Conservation (phyloP, 225 moss, liverwort and hornwort species). For the Physcomitrium patens region DNA sequence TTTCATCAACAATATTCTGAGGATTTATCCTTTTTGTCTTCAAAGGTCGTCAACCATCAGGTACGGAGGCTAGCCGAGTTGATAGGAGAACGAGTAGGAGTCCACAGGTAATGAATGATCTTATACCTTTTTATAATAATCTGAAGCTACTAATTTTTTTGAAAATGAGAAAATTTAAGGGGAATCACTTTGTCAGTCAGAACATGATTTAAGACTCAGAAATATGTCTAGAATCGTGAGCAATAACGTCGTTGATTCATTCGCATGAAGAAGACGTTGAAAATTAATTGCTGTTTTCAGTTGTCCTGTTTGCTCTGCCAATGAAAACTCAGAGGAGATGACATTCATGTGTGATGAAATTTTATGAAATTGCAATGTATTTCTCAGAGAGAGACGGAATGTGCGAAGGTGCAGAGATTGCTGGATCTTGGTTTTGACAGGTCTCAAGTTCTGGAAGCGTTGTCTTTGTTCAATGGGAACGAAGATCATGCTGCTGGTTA, state of each 20-base stretch:
- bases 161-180: not conserved
- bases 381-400: not conserved
- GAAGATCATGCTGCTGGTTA: constrained; percentile 37
- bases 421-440: constrained; percentile 36
- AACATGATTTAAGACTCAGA: not conserved
- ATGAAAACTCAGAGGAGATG: not conserved
- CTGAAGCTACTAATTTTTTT: not conserved
- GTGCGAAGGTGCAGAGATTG: constrained; percentile 44
- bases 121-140: not conserved
- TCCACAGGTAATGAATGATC: constrained; percentile 8
- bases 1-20: not conserved
- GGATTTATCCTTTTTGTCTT: not conserved
- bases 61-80: not conserved
- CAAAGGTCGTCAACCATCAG: constrained; percentile 10
- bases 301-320: not conserved
- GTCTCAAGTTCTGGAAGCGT: constrained; percentile 34
- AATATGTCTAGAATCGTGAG: not conserved
- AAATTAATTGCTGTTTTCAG: not conserved
- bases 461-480: constrained; percentile 37
- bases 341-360: not conserved
- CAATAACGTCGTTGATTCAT: not conserved
- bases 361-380: not conserved
- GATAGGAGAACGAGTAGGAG: constrained; percentile 12
- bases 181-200: not conserved
- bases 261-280: not conserved